These are phyloP conservation scores for Wickerhamiella hasegawae DNA, from an alignment of 805 yeast species.

Conservation along the genomic window DNA sequence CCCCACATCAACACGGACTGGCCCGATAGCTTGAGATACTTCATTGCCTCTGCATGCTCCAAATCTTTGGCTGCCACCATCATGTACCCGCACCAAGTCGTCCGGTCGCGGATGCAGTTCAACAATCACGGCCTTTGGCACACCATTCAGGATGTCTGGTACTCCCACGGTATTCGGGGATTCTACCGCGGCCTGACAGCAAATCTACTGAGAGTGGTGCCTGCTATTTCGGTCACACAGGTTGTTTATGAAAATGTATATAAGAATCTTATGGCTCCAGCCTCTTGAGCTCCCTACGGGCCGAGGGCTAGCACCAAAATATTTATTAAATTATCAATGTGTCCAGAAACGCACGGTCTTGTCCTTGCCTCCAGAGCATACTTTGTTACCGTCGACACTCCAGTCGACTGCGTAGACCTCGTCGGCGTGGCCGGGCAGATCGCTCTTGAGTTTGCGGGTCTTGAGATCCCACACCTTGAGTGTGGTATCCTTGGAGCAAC, in stretches of 20 bases:
- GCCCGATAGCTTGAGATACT: constrained; percentile 34
- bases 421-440: constrained; percentile 90
- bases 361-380: constrained; percentile 97
- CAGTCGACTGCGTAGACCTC: constrained; percentile 96
- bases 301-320: background rate
- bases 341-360: constrained; percentile 90
- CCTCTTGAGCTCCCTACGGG: background rate
- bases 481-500: constrained; percentile 92
- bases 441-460: constrained; percentile 68
- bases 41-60: constrained; percentile 49
- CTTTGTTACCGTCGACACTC: constrained; percentile 88
- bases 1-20: constrained; percentile 10
- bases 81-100: constrained; percentile 73
- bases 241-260: constrained; percentile 48
- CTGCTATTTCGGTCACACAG: constrained; percentile 86
- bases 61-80: constrained; percentile 51
- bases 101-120: constrained; percentile 58
- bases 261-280: too few relatives aligned
- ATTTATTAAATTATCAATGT: constrained; percentile 14
- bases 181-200: constrained; percentile 76
- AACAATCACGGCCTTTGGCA: constrained; percentile 17
- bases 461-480: constrained; percentile 91
- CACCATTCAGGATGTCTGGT: constrained; percentile 28
- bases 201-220: constrained; percentile 67
- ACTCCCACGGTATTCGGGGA: constrained; percentile 41